Evolutionary conservation across 306 rosid species (phyloP).

Genomic region (Vachellia pachyceras): DNA sequence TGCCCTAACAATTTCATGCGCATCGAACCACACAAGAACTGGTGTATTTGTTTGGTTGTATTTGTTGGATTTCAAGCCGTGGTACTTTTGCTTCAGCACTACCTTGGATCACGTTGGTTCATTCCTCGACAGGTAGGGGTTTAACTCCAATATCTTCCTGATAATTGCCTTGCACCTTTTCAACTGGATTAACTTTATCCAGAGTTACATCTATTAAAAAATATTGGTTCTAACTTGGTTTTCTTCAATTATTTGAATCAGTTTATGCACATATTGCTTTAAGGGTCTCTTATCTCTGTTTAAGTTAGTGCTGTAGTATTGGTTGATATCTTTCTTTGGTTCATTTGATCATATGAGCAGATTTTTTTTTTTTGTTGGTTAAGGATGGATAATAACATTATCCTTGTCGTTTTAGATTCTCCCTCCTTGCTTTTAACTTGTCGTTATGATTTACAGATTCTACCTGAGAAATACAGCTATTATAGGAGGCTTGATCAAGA

Average conservation of each 20-base stretch:
- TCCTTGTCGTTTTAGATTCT: neutral
- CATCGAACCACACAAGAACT: slow-evolving; percentile 73
- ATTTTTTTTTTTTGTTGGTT: neutral
- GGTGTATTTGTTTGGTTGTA: slow-evolving; percentile 74
- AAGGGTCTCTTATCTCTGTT: neutral
- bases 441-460: slow-evolving; percentile 64
- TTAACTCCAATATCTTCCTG: slow-evolving; percentile 9
- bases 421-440: slow-evolving; percentile 20
- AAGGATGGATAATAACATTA: neutral
- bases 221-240: neutral
- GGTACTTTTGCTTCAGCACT: slow-evolving; percentile 92
- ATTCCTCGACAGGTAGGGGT: slow-evolving; percentile 90
- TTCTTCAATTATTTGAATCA: neutral
- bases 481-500: slow-evolving; percentile 72
- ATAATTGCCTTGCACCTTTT: neutral
- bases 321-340: neutral
- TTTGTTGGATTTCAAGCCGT: slow-evolving; percentile 80
- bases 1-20: slow-evolving; percentile 98
- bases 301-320: neutral
- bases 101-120: slow-evolving; percentile 96
- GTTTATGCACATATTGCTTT: neutral
- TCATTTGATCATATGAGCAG: neutral
- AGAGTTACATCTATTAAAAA: neutral
- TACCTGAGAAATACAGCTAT: slow-evolving; percentile 95
- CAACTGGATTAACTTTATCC: slow-evolving; percentile 6